Evolutionary conservation across 2,329 filamentous ascomycete genomes (phyloP).

Genomic region (Verticillium dahliae): DNA sequence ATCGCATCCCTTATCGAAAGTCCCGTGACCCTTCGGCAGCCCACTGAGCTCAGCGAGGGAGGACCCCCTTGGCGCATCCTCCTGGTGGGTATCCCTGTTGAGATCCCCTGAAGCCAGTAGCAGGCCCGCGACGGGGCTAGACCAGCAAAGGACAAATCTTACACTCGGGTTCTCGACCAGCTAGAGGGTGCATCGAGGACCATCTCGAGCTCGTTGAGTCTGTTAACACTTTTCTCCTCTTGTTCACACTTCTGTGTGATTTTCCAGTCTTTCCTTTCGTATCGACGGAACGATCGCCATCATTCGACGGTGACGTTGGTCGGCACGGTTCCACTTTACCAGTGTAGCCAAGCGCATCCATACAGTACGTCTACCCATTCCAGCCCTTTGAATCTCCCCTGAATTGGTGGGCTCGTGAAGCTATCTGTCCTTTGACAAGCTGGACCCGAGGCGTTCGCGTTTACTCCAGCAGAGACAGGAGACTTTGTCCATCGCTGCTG

Average conservation of each 20-base stretch:
- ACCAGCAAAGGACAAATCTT: background rate
- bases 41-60: background rate
- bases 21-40: background rate
- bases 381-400: background rate
- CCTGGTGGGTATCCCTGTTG: background rate
- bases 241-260: background rate
- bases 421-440: constrained; percentile 2
- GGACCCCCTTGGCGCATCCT: background rate
- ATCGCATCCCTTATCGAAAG: background rate
- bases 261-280: background rate
- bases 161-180: background rate
- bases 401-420: background rate
- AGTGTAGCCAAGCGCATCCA: background rate
- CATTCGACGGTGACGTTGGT: background rate
- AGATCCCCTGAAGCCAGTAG: background rate
- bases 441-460: background rate
- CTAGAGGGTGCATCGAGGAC: background rate
- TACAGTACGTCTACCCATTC: background rate
- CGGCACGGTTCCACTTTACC: background rate
- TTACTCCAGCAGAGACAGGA: background rate
- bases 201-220: background rate
- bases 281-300: background rate
- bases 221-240: background rate
- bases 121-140: background rate
- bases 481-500: background rate